Conservation (phyloP, 257 asterid species). For the Solanum chaucha region DNA sequence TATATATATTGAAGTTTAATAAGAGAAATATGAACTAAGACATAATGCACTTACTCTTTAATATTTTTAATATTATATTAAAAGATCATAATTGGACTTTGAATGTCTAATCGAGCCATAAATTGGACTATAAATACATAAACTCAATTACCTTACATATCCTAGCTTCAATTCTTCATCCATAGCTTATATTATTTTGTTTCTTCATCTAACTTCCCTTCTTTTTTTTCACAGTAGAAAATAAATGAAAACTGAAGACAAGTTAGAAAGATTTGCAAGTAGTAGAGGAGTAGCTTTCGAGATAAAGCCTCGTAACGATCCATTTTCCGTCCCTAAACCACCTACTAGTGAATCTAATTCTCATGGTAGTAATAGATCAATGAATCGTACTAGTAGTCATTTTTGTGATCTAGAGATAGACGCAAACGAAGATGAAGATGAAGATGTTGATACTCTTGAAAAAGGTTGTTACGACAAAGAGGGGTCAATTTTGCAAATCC, state of each 20-base stretch:
- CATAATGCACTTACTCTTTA: background rate
- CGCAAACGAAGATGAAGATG: conserved; percentile 11
- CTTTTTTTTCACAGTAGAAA: background rate
- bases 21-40: background rate
- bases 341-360: background rate
- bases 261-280: conserved; percentile 34
- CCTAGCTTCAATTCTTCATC: background rate
- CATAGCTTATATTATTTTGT: background rate
- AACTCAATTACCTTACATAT: background rate
- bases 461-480: conserved; percentile 23
- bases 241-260: conserved; percentile 22
- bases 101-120: background rate
- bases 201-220: background rate
- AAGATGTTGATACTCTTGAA: conserved; percentile 13
- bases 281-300: conserved; percentile 72
- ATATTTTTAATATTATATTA: background rate
- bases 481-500: background rate
- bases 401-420: conserved; percentile 47
- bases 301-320: conserved; percentile 50
- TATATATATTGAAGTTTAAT: background rate
- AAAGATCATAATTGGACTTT: background rate
- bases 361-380: conserved; percentile 16
- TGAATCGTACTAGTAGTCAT: conserved; percentile 57
- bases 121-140: background rate
- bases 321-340: conserved; percentile 24